Percentiles rank a stretch among this genome's conserved stretches.
These are phyloP conservation scores for Daedaleopsis sinensis DNA, from an alignment of 768 basidiomycete species.

Conservation along the genomic window DNA sequence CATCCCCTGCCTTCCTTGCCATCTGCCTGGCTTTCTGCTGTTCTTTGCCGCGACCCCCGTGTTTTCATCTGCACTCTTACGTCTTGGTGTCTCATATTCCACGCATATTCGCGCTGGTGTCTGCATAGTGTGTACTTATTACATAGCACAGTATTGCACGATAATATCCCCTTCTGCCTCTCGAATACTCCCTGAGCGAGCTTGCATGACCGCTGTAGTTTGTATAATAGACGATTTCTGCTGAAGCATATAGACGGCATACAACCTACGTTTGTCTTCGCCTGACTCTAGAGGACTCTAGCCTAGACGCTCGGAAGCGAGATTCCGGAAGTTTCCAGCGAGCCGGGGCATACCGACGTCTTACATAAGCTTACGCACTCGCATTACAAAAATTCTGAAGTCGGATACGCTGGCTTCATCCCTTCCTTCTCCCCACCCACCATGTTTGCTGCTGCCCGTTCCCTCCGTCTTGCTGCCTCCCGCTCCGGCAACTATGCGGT, in stretches of 20 bases:
- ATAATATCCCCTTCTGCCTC: slow-evolving; percentile 22
- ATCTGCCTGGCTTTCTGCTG: slow-evolving; percentile 9
- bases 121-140: slow-evolving; percentile 28
- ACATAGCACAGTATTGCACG: slow-evolving; percentile 26
- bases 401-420: slow-evolving; percentile 21
- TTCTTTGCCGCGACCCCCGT: slow-evolving; percentile 2
- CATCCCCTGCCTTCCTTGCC: slow-evolving; percentile 7
- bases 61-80: slow-evolving; percentile 14
- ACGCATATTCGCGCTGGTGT: slow-evolving; percentile 20
- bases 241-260: no score
- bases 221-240: neutral
- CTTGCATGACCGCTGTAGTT: neutral
- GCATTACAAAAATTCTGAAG: slow-evolving; percentile 22
- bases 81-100: slow-evolving; percentile 26
- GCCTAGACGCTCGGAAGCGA: neutral
- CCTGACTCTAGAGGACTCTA: no score
- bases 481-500: slow-evolving; percentile 70
- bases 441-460: slow-evolving; percentile 76
- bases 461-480: slow-evolving; percentile 57
- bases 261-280: no score
- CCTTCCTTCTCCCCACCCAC: slow-evolving; percentile 49
- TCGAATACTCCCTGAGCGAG: neutral
- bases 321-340: slow-evolving; percentile 26
- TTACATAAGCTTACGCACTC: slow-evolving; percentile 28
- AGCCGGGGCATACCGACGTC: slow-evolving; percentile 15